Percentiles rank a stretch among this genome's conserved stretches.
Conservation (phyloP, 1,284 basidiomycete genomes). For the Leccinum griseonigrum region DNA sequence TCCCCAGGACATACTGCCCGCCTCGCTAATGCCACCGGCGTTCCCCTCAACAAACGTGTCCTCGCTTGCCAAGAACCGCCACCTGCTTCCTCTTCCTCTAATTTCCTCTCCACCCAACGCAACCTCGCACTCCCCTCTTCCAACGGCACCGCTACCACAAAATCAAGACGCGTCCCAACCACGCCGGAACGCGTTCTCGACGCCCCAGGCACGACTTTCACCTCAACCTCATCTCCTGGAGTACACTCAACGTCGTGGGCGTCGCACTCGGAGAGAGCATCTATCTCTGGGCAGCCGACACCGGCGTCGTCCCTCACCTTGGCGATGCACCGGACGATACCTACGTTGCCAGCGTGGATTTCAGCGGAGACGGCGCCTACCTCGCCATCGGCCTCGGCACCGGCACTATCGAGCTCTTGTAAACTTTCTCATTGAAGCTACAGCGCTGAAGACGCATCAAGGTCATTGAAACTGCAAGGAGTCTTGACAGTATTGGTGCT, state of each 20-base stretch:
- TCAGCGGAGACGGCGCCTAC: conserved; percentile 85
- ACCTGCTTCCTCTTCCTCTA: conserved; percentile 64
- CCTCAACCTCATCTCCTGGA: conserved; percentile 93
- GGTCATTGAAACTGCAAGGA: too few relatives aligned
- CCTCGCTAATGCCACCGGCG: conserved; percentile 68
- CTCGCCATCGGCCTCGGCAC: conserved; percentile 84
- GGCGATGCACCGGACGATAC: conserved; percentile 71
- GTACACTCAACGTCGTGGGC: conserved; percentile 80
- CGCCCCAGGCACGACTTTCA: conserved; percentile 98
- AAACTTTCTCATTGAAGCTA: too few relatives aligned
- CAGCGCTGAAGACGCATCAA: too few relatives aligned
- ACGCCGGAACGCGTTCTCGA: conserved; percentile 91
- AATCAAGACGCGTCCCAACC: conserved; percentile 77
- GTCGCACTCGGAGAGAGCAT: conserved; percentile 82
- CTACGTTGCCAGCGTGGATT: conserved; percentile 79
- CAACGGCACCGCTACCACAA: conserved; percentile 59
- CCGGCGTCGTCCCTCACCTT: conserved; percentile 79
- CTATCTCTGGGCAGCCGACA: conserved; percentile 94
- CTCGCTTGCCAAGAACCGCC: conserved; percentile 78
- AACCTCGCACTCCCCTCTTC: conserved; percentile 66
- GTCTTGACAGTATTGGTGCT: too few relatives aligned
- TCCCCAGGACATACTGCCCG: conserved; percentile 77
- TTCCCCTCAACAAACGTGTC: conserved; percentile 71
- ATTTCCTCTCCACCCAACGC: conserved; percentile 67
- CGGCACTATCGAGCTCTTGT: conserved; percentile 87